Conservation (phyloP, 768 basidiomycete genomes). For the Termitomyces sp. region DNA sequence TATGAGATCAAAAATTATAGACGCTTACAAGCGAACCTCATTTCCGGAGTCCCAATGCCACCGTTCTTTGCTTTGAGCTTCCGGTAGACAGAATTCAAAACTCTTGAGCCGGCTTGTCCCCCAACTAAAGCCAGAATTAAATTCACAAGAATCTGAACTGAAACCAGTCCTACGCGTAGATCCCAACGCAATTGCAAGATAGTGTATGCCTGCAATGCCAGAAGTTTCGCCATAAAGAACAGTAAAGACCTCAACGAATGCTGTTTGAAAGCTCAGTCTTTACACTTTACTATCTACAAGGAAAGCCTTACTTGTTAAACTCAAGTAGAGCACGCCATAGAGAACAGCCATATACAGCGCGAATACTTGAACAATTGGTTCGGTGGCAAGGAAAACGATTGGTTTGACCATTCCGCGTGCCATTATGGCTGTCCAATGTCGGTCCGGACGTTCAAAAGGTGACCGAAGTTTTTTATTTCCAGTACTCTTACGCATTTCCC, state of each 20-base stretch:
- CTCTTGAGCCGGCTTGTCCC: constrained; percentile 34
- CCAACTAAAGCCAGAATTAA: constrained; percentile 18
- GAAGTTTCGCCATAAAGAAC: constrained; percentile 39
- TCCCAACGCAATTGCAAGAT: constrained; percentile 55
- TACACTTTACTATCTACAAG: background rate
- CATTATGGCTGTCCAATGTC: constrained; percentile 40
- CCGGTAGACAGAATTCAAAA: constrained; percentile 42
- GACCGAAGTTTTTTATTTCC: constrained; percentile 30
- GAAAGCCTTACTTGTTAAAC: constrained; percentile 27
- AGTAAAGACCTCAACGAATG: constrained; percentile 48
- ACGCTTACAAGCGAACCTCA: constrained; percentile 25
- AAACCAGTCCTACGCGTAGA: constrained; percentile 32
- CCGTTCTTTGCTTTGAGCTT: constrained; percentile 39
- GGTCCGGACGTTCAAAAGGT: constrained; percentile 30
- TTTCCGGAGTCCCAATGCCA: constrained; percentile 50
- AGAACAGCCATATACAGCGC: constrained; percentile 54
- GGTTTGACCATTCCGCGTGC: constrained; percentile 48
- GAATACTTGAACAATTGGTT: constrained; percentile 60
- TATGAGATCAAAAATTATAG: background rate
- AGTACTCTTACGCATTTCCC: constrained; percentile 28
- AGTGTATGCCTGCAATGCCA: constrained; percentile 57
- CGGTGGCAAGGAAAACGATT: constrained; percentile 44
- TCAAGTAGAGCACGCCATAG: constrained; percentile 44
- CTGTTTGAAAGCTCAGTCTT: constrained; percentile 20
- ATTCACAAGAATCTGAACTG: constrained; percentile 3